phyloP scores from a whole-genome alignment of 2,329 filamentous ascomycete species.

The Aspergillus alliaceus region DNA sequence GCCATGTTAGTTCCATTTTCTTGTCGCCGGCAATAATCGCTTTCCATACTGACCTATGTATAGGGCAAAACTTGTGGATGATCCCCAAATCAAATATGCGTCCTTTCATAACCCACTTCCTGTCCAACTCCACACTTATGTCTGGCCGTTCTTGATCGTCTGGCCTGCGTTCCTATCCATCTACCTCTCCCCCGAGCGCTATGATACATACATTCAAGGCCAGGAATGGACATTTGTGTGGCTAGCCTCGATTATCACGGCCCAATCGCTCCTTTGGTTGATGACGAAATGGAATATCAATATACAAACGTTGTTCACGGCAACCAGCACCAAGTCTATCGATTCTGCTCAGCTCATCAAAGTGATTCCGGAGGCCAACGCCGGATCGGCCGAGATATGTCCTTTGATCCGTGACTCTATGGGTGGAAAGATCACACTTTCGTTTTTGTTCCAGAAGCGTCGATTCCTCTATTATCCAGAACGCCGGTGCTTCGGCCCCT shows the following conservation, averaged over 20 bases:
- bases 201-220: conserved; percentile 88
- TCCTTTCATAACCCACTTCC: conserved; percentile 86
- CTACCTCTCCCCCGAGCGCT: conserved; percentile 79
- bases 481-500: conserved; percentile 73
- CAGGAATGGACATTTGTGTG: conserved; percentile 98
- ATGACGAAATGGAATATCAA: conserved; percentile 98
- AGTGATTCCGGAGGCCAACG: conserved; percentile 85
- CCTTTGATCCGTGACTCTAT: conserved; percentile 72
- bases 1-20: conserved; percentile 28
- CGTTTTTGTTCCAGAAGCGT: conserved; percentile 97
- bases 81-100: conserved; percentile 82
- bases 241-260: conserved; percentile 80
- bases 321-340: conserved; percentile 67
- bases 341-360: conserved; percentile 83
- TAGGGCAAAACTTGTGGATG: conserved; percentile 85
- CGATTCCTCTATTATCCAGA: conserved; percentile 82
- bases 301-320: conserved; percentile 77
- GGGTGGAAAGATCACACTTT: conserved; percentile 72
- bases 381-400: conserved; percentile 86
- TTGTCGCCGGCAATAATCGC: conserved; percentile 11
- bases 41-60: conserved; percentile 12
- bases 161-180: conserved; percentile 91
- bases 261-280: conserved; percentile 88
- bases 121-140: conserved; percentile 77
- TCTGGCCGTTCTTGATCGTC: conserved; percentile 88